A percentile compares a stretch with the other conserved stretches of the same genome.
Evolutionary conservation across 2,329 filamentous ascomycete species (phyloP).

Genomic region (Colletotrichum chlorophyti): DNA sequence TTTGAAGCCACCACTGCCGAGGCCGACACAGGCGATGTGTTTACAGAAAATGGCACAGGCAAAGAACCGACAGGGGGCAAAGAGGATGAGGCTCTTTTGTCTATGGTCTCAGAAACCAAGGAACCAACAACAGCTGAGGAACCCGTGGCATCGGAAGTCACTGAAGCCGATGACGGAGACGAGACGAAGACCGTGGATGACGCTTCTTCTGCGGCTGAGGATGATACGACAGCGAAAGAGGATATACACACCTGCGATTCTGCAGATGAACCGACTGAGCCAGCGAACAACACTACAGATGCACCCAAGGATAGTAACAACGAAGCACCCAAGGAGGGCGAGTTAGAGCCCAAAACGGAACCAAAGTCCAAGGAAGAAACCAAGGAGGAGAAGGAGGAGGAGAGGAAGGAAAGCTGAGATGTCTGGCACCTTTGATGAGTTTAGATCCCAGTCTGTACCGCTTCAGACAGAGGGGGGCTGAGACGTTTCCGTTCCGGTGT

Average conservation of each 20-base stretch:
- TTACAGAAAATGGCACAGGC: background rate
- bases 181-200: conserved; percentile 15
- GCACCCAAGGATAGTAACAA: conserved; percentile 28
- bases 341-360: conserved; percentile 19
- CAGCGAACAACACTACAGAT: conserved; percentile 27
- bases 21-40: background rate
- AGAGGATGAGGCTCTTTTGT: conserved; percentile 21
- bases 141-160: background rate
- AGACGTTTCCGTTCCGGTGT: no score
- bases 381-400: conserved; percentile 9
- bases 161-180: background rate
- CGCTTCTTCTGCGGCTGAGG: conserved; percentile 32
- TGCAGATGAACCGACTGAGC: conserved; percentile 31
- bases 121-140: no score
- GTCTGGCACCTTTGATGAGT: background rate
- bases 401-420: conserved; percentile 10
- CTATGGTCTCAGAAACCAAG: conserved; percentile 7
- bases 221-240: conserved; percentile 7
- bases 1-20: background rate
- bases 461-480: background rate
- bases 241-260: conserved; percentile 30
- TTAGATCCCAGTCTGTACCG: background rate
- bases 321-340: conserved; percentile 32
- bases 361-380: conserved; percentile 19
- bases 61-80: background rate